These are phyloP conservation scores for Dentiscutata heterogama DNA, from an alignment of 371 early-diverging fungal species.

Conservation along the genomic window DNA sequence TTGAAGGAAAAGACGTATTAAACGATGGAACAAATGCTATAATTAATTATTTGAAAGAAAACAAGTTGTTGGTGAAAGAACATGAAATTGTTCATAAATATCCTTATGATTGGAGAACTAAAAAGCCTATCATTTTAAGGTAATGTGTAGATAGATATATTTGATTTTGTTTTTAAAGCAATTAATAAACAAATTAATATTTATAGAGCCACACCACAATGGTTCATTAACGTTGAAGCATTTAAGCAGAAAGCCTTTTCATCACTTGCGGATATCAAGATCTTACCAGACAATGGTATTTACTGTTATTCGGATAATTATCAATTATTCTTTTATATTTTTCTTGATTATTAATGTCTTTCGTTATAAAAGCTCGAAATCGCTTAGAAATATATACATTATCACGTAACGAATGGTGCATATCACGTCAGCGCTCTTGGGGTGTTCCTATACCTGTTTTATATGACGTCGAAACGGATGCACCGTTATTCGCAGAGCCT, in stretches of 20 bases:
- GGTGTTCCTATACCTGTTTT: conserved; percentile 87
- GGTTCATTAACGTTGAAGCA: conserved; percentile 84
- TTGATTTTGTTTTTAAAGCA: not conserved
- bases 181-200: not conserved
- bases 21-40: conserved; percentile 71
- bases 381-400: conserved; percentile 74
- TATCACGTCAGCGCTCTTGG: conserved; percentile 92
- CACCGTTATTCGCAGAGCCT: conserved; percentile 72
- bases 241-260: conserved; percentile 70
- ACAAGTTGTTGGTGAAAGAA: conserved; percentile 54
- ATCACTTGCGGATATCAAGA: conserved; percentile 64
- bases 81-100: conserved; percentile 78
- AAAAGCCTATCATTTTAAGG: conserved; percentile 85
- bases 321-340: too few relatives aligned
- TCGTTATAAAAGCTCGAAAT: conserved; percentile 36
- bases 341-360: not conserved
- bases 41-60: conserved; percentile 62
- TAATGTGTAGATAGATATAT: conserved; percentile 39
- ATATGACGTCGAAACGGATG: conserved; percentile 72
- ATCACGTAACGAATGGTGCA: conserved; percentile 89
- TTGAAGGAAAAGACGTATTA: conserved; percentile 74
- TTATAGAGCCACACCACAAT: conserved; percentile 84
- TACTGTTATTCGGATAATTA: conserved; percentile 1
- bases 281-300: conserved; percentile 73
- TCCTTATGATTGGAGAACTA: conserved; percentile 94